phyloP scores from a whole-genome alignment of 148 eudicot genomes.

The Gaultheria prostrata region DNA sequence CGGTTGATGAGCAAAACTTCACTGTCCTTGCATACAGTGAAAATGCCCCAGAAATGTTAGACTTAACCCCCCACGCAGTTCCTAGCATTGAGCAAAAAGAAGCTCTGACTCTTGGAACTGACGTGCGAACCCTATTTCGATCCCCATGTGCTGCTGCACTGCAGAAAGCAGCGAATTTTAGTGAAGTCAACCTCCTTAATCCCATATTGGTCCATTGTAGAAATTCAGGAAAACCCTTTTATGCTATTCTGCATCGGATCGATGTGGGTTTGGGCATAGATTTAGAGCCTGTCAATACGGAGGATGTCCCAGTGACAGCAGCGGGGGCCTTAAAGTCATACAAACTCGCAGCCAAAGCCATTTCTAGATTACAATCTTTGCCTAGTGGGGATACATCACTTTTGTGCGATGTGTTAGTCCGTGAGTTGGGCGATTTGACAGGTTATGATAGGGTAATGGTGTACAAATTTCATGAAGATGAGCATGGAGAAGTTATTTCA shows the following conservation, averaged over 20 bases:
- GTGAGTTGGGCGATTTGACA: slow-evolving; percentile 64
- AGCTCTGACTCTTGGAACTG: slow-evolving; percentile 61
- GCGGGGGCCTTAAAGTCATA: slow-evolving; percentile 74
- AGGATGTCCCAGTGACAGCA: slow-evolving; percentile 60
- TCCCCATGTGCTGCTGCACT: slow-evolving; percentile 60
- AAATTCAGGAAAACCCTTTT: slow-evolving; percentile 64
- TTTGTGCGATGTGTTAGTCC: slow-evolving; percentile 67
- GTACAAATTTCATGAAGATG: slow-evolving; percentile 90
- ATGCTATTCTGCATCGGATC: slow-evolving; percentile 71
- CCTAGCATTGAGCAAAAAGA: slow-evolving; percentile 70
- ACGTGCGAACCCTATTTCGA: slow-evolving; percentile 58
- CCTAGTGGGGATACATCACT: slow-evolving; percentile 59
- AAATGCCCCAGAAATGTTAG: slow-evolving; percentile 84
- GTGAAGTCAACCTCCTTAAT: slow-evolving; percentile 68
- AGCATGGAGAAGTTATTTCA: slow-evolving; percentile 82
- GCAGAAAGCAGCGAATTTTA: slow-evolving; percentile 58
- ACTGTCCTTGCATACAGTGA: slow-evolving; percentile 70
- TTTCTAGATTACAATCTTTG: slow-evolving; percentile 62
- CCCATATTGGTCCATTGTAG: slow-evolving; percentile 69
- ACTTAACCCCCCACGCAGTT: slow-evolving; percentile 60
- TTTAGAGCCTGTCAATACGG: slow-evolving; percentile 66
- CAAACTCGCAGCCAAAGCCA: slow-evolving; percentile 80
- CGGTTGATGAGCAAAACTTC: slow-evolving; percentile 56
- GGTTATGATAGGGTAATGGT: slow-evolving; percentile 89
- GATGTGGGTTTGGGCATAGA: slow-evolving; percentile 81